Base-by-base conservation (phyloP, 2,329 filamentous ascomycete genomes). In the Fusarium devonianum region DNA sequence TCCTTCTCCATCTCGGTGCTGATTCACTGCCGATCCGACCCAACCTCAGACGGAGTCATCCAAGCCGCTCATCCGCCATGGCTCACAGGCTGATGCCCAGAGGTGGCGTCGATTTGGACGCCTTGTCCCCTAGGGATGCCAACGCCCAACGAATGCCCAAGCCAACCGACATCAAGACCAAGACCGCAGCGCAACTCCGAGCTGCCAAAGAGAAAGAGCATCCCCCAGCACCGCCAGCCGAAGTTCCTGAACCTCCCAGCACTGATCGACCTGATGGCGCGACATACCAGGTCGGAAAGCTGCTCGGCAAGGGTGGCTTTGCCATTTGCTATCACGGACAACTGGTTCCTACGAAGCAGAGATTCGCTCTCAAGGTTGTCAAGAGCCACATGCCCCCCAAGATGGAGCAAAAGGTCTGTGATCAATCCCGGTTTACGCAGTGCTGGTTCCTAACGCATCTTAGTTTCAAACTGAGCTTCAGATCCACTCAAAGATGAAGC, bases 401-500 rank as follows among this genome's bases (percentile, higher is more conserved):
- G 72, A 88, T 92, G 81, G 88, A 90, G 68, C 89, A 92, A 72
- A 92, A 92, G 85, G 89, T 90, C 53, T 40, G 71, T 58, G 17
- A 14, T 13, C n/a, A n/a, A n/a, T n/a, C n/a, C 14, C 6, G 4
- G 19, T 16, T 11, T 32, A 14, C 13, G 3, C 2, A 18, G n/a
- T 7, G 5, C 18, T 21, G 10, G 28, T 13, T 21, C 34, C 57
- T 68, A 41, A 70, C 59, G 13, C 11, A 2, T 30, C 36, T 13
- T 35, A 86, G 83, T 87, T 88, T 64, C 84, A 87, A 84, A 84
- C 84, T 16, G 94, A 99, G 72, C 83, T 99, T 6, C 93, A 97
- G 73, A 97, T 99, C 53, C 94, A 99, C 75, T 97, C 94, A 32
- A 99, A 97, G 71, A 93, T 99, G 85, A 86, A 87, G 49, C 94